phyloP scores from a whole-genome alignment of 179 eudicot genomes.

The Spinacia oleracea region DNA sequence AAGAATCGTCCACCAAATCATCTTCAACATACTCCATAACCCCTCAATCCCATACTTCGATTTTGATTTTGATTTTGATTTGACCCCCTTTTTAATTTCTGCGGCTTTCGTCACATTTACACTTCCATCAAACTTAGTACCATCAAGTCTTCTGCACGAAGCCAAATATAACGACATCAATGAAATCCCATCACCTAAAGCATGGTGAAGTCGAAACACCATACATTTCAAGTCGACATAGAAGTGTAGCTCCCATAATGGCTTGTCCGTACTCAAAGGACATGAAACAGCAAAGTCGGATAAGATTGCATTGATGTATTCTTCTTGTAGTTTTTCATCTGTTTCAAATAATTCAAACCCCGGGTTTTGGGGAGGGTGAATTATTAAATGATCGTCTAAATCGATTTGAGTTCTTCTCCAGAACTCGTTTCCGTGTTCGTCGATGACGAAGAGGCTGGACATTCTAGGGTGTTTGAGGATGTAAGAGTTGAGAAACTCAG shows the following conservation, averaged over 20 bases:
- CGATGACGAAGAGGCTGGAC: slow-evolving; percentile 48
- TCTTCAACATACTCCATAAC: slow-evolving; percentile 26
- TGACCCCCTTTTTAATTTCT: neutral
- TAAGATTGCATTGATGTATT: slow-evolving; percentile 20
- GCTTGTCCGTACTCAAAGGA: slow-evolving; percentile 30
- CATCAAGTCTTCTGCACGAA: slow-evolving; percentile 3
- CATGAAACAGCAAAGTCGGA: slow-evolving; percentile 30
- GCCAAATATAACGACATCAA: slow-evolving; percentile 30
- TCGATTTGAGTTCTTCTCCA: slow-evolving; percentile 28
- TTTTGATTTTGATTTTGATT: no score
- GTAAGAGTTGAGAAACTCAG: slow-evolving; percentile 37
- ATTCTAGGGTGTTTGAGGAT: slow-evolving; percentile 62
- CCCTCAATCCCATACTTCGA: neutral
- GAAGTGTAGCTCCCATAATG: slow-evolving; percentile 39
- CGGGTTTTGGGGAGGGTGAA: slow-evolving; percentile 1
- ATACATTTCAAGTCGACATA: slow-evolving; percentile 9
- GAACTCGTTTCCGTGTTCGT: slow-evolving; percentile 37
- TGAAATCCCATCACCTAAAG: slow-evolving; percentile 38
- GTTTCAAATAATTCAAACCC: neutral
- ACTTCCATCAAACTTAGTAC: neutral
- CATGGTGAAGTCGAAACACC: slow-evolving; percentile 32
- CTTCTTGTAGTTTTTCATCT: slow-evolving; percentile 4
- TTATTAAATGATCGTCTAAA: slow-evolving; percentile 35
- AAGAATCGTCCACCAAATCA: slow-evolving; percentile 41
- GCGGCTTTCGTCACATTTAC: neutral